phyloP scores from a whole-genome alignment of 139 green algal genomes.

The Picocystis salinarum region DNA sequence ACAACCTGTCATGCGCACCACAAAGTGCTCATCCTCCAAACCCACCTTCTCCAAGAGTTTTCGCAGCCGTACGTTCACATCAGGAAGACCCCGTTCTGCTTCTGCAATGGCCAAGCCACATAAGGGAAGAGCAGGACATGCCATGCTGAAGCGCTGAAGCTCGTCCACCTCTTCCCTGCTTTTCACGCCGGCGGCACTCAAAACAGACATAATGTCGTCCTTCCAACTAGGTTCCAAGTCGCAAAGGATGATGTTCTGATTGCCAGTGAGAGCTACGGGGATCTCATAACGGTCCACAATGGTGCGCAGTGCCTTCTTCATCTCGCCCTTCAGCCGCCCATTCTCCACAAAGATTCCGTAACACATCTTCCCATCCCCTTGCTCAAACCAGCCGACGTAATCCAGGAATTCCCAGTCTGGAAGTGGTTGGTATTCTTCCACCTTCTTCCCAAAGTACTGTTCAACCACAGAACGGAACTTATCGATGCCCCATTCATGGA shows the following conservation, averaged over 20 bases:
- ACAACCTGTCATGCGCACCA: constrained; percentile 96
- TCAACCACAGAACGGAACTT: constrained; percentile 60
- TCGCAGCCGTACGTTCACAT: constrained; percentile 56
- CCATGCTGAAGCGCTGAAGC: constrained; percentile 70
- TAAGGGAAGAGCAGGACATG: constrained; percentile 90
- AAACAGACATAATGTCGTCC: constrained; percentile 47
- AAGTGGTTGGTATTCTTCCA: constrained; percentile 69
- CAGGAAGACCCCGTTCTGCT: constrained; percentile 83
- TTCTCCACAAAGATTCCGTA: constrained; percentile 88
- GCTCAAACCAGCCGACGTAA: constrained; percentile 94
- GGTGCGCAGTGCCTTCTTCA: constrained; percentile 57
- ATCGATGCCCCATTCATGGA: constrained; percentile 86
- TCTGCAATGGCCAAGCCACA: constrained; percentile 93
- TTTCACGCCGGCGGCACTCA: constrained; percentile 19
- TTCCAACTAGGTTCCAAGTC: constrained; percentile 71
- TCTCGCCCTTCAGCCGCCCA: constrained; percentile 64
- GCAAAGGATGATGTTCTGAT: constrained; percentile 86
- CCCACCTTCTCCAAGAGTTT: constrained; percentile 5
- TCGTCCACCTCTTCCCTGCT: constrained; percentile 48
- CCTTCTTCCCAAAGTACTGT: constrained; percentile 94
- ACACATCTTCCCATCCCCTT: constrained; percentile 72
- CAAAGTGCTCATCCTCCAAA: constrained; percentile 32
- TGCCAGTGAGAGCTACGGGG: constrained; percentile 34
- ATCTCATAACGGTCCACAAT: constrained; percentile 34
- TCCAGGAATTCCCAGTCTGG: constrained; percentile 85